These are phyloP conservation scores for Fraxinus anomala DNA, from an alignment of 257 asterid species.

Conservation along the genomic window DNA sequence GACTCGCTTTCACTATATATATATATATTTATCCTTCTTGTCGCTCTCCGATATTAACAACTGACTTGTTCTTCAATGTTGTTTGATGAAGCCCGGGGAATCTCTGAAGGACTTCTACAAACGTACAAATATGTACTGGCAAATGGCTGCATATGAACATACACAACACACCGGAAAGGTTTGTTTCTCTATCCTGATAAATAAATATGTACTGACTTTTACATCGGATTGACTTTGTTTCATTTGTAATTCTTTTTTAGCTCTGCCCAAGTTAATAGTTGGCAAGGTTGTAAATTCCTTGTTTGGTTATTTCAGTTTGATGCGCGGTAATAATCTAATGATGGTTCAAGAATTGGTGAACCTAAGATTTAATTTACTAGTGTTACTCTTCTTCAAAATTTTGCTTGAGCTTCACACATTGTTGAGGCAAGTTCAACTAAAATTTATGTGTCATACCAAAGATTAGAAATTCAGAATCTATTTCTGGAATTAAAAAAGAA, in stretches of 20 bases:
- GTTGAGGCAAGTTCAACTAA: neutral
- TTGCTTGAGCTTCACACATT: neutral
- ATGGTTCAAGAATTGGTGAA: neutral
- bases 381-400: neutral
- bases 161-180: slow-evolving; percentile 99
- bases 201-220: neutral
- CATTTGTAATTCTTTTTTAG: neutral
- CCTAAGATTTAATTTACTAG: neutral
- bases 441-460: neutral
- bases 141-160: slow-evolving; percentile 98
- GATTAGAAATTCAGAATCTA: neutral
- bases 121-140: slow-evolving; percentile 98
- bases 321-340: neutral
- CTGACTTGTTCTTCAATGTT: slow-evolving; percentile 23
- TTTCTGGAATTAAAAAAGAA: neutral
- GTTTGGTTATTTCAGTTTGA: neutral
- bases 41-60: neutral
- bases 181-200: slow-evolving; percentile 31
- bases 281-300: neutral
- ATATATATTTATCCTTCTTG: neutral
- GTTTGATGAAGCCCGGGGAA: slow-evolving; percentile 74
- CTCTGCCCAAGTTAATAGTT: neutral
- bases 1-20: no score
- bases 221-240: slow-evolving; percentile 11
- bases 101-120: slow-evolving; percentile 85